phyloP scores from a whole-genome alignment of 148 eudicot species.

The Vaccinium vitisidaea region DNA sequence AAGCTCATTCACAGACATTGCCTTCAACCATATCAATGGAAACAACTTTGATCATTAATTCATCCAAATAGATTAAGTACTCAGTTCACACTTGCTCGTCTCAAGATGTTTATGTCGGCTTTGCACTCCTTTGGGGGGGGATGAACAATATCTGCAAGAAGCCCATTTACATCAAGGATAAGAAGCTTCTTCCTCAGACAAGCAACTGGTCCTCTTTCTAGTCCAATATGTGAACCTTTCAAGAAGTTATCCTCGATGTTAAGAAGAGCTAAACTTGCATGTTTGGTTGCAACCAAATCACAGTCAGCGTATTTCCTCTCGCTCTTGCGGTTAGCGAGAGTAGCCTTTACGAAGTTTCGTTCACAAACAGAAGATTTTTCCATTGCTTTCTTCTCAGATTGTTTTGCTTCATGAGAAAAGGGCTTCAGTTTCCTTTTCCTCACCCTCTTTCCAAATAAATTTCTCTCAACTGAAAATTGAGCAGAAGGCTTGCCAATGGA shows the following conservation, averaged over 20 bases:
- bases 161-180: slow-evolving; percentile 87
- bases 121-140: slow-evolving; percentile 62
- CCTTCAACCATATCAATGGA: background rate
- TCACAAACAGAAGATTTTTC: slow-evolving; percentile 23
- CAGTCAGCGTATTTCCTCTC: slow-evolving; percentile 23
- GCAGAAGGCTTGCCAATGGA: slow-evolving; percentile 16
- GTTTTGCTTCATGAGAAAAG: slow-evolving; percentile 11
- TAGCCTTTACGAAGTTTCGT: slow-evolving; percentile 11
- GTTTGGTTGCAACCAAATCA: slow-evolving; percentile 24
- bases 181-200: slow-evolving; percentile 67
- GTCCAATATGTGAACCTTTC: slow-evolving; percentile 30
- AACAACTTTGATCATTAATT: background rate
- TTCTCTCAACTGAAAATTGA: slow-evolving; percentile 16
- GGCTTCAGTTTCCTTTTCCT: slow-evolving; percentile 11
- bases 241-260: slow-evolving; percentile 26
- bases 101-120: slow-evolving; percentile 54
- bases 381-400: slow-evolving; percentile 15
- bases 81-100: slow-evolving; percentile 66
- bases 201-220: slow-evolving; percentile 34
- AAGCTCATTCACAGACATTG: background rate
- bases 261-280: slow-evolving; percentile 28
- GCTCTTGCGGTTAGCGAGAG: slow-evolving; percentile 21
- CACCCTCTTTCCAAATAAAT: slow-evolving; percentile 5
- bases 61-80: background rate
- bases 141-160: slow-evolving; percentile 74